Evolutionary conservation across 1,284 basidiomycete genomes (phyloP).

Genomic region (Ganoderma lingzhi): DNA sequence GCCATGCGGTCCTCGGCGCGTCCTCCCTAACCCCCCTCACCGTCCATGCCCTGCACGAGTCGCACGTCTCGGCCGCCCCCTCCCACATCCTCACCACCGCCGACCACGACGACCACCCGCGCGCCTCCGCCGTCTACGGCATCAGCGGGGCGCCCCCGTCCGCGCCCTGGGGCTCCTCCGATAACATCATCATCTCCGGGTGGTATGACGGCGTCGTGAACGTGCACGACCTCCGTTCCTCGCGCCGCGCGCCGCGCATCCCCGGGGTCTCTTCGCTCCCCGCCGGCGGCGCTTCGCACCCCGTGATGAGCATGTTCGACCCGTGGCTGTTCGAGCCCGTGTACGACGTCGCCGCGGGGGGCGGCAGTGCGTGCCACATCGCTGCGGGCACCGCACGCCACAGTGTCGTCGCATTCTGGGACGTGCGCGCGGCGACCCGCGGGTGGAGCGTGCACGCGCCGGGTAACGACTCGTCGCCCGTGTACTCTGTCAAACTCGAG

Average conservation of each 20-base stretch:
- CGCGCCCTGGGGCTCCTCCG: conserved; percentile 71
- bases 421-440: conserved; percentile 61
- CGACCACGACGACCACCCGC: conserved; percentile 38
- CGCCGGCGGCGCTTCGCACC: conserved; percentile 48
- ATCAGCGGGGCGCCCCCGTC: conserved; percentile 65
- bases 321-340: conserved; percentile 76
- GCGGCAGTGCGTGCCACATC: conserved; percentile 68
- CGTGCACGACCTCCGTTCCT: conserved; percentile 74
- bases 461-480: conserved; percentile 76
- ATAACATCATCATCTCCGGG: conserved; percentile 77
- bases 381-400: conserved; percentile 79
- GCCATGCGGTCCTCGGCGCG: conserved; percentile 68
- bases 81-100: conserved; percentile 54
- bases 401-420: conserved; percentile 80
- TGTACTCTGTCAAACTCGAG: conserved; percentile 75
- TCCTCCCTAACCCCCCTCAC: conserved; percentile 65
- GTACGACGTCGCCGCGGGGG: conserved; percentile 74
- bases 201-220: conserved; percentile 81
- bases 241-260: conserved; percentile 37
- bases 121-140: conserved; percentile 72
- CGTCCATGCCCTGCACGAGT: conserved; percentile 60
- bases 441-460: conserved; percentile 83
- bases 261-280: conserved; percentile 28
- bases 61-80: conserved; percentile 53
- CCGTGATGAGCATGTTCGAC: conserved; percentile 67